Base-by-base conservation (phyloP, 768 basidiomycete genomes). In the Amanita fuliginea region DNA sequence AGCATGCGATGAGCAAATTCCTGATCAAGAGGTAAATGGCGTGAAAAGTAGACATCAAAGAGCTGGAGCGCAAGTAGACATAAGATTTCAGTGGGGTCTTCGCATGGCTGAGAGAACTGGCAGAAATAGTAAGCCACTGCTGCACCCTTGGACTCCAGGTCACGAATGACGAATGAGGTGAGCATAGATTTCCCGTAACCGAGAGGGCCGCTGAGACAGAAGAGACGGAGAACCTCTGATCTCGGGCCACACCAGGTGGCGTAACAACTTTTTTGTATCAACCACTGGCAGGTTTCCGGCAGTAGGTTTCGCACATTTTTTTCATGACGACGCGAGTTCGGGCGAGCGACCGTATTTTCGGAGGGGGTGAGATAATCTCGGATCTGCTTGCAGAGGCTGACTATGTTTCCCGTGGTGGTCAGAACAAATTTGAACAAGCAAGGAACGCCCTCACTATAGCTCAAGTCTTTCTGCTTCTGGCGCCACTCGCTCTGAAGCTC, bases 151-250 rank as follows among this genome's bases (percentile, higher is more conserved):
- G 26, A 28, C 26, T 16, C 18, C 32, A 28, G 24, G 8, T 44
- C 43, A 40, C 37, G 37, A 28, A 44, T 33, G 43, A 24, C 43
- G 43, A 28, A 44, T 24, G 43, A 44, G 22, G 43, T 44, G 18
- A 44, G 43, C 3, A 30, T 19, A 16, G 43, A 44, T 8, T 44
- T 44, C 19, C 43, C 43, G 32, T 44, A 26, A 24, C 43, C 43
- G 5, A 7, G 43, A 44, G 43, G 43, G 7, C 43, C 43, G 18
- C 43, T 28, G 43, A 44, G 43, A 33, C 43, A 44, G 19, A 44
- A 33, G 43, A 22, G 43, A 40, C 37, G 37, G 37, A 2, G 19
- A 40, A 10, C 14, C 37, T 21, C 37, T 21, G 37, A 40, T 40
- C 37, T 10, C 37, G 18, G 37, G 37, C 19, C 37, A 2, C 37